Percentiles rank a stretch among this genome's conserved stretches.
phyloP scores from a whole-genome alignment of 73 alveolate species.

The Paramecium sonneborni region DNA sequence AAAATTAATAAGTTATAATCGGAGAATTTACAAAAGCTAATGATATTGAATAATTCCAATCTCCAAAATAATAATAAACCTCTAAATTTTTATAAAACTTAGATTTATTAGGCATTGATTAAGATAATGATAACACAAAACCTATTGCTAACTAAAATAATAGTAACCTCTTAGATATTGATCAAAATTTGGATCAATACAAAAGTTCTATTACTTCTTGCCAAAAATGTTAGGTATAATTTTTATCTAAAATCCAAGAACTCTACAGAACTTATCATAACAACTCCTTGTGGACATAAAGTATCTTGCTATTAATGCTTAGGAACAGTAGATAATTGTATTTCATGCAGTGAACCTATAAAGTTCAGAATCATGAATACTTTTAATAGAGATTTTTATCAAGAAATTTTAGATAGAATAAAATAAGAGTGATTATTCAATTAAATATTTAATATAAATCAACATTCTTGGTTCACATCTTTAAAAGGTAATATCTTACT shows the following conservation, averaged over 20 bases:
- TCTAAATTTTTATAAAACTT: background rate
- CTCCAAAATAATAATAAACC: background rate
- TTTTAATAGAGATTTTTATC: background rate
- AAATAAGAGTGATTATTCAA: background rate
- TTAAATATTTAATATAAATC: background rate
- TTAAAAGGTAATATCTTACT: background rate
- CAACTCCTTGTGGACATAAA: background rate
- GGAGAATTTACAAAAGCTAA: background rate
- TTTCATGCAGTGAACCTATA: background rate
- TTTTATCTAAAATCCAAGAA: background rate
- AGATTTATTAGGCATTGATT: background rate
- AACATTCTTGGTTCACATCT: background rate
- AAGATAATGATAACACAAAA: background rate
- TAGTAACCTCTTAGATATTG: background rate
- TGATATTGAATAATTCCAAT: background rate
- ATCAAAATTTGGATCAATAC: background rate
- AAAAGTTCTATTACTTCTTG: background rate
- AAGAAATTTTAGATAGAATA: background rate
- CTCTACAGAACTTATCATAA: background rate
- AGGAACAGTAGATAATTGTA: background rate
- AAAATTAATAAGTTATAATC: background rate
- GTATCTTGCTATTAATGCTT: background rate
- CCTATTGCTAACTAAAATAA: background rate
- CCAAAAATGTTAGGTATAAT: background rate
- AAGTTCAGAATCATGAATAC: background rate